Base-by-base conservation (phyloP, 345 rosid genomes). In the Lepidium africanum region DNA sequence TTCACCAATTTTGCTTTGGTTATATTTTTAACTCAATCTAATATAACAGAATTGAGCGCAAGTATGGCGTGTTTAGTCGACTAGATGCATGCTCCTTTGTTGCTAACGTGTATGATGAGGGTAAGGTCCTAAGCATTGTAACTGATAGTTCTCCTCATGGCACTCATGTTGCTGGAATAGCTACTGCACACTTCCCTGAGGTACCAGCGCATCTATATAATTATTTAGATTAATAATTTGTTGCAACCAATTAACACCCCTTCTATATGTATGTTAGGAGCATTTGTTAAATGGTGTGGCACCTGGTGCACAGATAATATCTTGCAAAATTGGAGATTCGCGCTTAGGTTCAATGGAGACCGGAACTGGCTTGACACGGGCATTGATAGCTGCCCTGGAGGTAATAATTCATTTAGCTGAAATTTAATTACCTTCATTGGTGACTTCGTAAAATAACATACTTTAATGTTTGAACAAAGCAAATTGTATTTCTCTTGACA, bases 91-190 rank as follows among this genome's bases (percentile, higher is more conserved):
- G 99, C 78, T 71, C 97, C 60, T 86, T 84, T 77, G 95, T 88
- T 65, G 83, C 78, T 60, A 94, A 90, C 70, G 84, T 94, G 55
- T 90, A 86, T 65, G 84, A 83, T 67, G 92, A 88, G 63, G 97
- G 97, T 58, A 90, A 88, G 56, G 69, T 87, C 71, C 78, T 94
- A 65, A 90, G 99, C 59, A 87, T 94, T 40, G 97, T 93, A 46
- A 93, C 98, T 2, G 98, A 93, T 81, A 17, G 94, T 81, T 93
- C 97, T 63, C 92, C 97, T 67, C 98, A 93, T 63, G 98, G 92
- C 19, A 93, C 98, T 80, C 98, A 93, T 87, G 98, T 93, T 76
- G 86, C 98, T 76, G 97, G 97, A 73, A 93, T 93, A 73, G 96
- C 98, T 50, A 72, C 96, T 74, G 98, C 98, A 64, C 90, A 83